These are phyloP conservation scores for Aureobasidium lini DNA, from an alignment of 2,329 filamentous ascomycete genomes.

Conservation along the genomic window DNA sequence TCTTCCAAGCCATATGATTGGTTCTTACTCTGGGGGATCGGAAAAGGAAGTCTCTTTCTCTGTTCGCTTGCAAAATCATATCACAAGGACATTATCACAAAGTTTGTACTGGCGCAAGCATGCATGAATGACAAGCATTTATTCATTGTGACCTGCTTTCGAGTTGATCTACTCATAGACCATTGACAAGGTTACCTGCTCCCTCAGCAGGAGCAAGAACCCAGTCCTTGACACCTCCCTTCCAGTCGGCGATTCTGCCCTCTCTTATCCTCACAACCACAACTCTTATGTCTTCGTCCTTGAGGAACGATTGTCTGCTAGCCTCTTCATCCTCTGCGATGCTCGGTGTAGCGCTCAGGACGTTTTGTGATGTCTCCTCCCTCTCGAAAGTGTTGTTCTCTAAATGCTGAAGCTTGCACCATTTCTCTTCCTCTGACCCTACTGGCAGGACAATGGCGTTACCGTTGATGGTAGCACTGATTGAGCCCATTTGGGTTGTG, in stretches of 20 bases:
- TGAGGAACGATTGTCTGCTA: constrained; percentile 61
- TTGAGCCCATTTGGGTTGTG: constrained; percentile 75
- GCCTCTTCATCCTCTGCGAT: constrained; percentile 28
- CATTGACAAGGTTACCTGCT: not conserved
- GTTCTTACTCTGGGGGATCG: too few relatives aligned
- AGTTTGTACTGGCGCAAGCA: too few relatives aligned
- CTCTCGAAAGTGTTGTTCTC: constrained; percentile 68
- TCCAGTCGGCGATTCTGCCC: constrained; percentile 88
- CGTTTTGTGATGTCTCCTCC: constrained; percentile 16
- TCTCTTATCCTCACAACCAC: constrained; percentile 79
- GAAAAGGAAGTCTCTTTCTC: not conserved
- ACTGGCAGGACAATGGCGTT: constrained; percentile 63
- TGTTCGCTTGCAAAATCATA: not conserved
- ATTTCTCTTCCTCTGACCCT: constrained; percentile 75
- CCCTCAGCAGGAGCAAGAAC: constrained; percentile 17
- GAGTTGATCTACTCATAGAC: not conserved
- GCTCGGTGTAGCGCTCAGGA: constrained; percentile 3
- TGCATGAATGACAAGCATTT: not conserved
- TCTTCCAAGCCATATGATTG: not conserved
- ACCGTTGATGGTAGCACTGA: constrained; percentile 92
- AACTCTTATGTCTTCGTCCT: constrained; percentile 75
- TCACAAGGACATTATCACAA: too few relatives aligned
- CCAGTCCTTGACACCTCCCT: constrained; percentile 86
- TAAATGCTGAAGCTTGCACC: constrained; percentile 74
- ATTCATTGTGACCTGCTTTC: not conserved